Conservation (phyloP, 345 rosid species). For the Excoecaria cochinchinensis region DNA sequence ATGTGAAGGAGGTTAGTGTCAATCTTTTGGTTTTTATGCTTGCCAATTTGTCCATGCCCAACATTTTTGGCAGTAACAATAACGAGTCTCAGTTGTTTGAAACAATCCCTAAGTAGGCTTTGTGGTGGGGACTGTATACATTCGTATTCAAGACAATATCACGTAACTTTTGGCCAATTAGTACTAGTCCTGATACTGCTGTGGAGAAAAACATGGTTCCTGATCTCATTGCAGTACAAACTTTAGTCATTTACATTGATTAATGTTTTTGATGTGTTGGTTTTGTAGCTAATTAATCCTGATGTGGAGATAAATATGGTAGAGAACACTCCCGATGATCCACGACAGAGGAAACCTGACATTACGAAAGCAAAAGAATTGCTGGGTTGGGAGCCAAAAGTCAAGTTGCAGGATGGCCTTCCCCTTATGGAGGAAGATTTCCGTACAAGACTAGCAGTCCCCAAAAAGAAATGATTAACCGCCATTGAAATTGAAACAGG, state of each 20-base stretch:
- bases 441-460: slow-evolving; percentile 64
- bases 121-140: not conserved
- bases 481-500: not conserved
- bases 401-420: slow-evolving; percentile 79
- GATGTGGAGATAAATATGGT: slow-evolving; percentile 76
- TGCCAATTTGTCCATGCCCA: not conserved
- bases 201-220: not conserved
- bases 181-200: not conserved
- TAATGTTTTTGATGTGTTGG: not conserved
- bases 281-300: slow-evolving; percentile 65
- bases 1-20: slow-evolving; percentile 76
- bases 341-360: slow-evolving; percentile 88
- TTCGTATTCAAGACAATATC: too few species aligned
- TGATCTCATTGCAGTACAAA: not conserved
- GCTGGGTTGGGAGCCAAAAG: slow-evolving; percentile 91
- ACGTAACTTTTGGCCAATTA: not conserved
- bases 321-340: slow-evolving; percentile 94
- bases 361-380: slow-evolving; percentile 77
- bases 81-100: not conserved
- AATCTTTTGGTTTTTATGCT: not conserved
- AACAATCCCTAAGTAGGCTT: not conserved
- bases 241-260: not conserved
- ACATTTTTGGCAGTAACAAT: not conserved
- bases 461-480: slow-evolving; percentile 36
- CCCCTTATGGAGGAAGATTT: slow-evolving; percentile 93